These are phyloP conservation scores for Acmispon strigosus DNA, from an alignment of 306 rosid genomes.

Conservation along the genomic window DNA sequence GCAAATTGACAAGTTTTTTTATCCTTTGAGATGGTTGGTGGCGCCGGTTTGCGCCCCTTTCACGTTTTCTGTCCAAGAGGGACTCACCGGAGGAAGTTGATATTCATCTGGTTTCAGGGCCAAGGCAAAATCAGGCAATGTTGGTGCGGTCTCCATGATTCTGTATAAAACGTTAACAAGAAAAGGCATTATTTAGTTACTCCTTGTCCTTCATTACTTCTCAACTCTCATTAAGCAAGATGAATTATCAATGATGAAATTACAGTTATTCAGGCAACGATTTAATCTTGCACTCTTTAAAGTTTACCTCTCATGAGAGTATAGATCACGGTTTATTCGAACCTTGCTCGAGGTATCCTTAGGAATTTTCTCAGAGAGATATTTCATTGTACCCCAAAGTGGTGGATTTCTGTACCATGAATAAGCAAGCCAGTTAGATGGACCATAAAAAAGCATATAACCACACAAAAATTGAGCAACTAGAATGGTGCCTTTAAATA, in stretches of 20 bases:
- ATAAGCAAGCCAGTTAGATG: conserved; percentile 2
- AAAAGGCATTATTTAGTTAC: background rate
- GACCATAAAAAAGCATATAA: background rate
- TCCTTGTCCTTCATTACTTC: background rate
- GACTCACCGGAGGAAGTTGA: conserved; percentile 74
- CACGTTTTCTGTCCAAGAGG: conserved; percentile 70
- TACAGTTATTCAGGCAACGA: background rate
- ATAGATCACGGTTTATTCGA: conserved; percentile 82
- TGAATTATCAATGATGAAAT: background rate
- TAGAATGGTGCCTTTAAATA: background rate
- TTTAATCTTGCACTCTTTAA: background rate
- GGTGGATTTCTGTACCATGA: conserved; percentile 72
- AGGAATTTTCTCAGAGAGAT: conserved; percentile 88
- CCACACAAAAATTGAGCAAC: background rate
- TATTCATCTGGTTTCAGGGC: conserved; percentile 98
- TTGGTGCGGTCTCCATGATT: conserved; percentile 96
- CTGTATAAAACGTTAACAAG: conserved; percentile 39
- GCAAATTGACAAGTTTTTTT: conserved; percentile 16
- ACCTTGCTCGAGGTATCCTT: conserved; percentile 97
- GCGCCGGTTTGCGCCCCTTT: conserved; percentile 39
- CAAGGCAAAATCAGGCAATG: conserved; percentile 90
- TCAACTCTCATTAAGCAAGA: conserved; percentile 13
- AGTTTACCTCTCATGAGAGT: conserved; percentile 68
- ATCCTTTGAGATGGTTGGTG: conserved; percentile 43
- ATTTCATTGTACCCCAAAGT: conserved; percentile 94